Percentiles rank a stretch among this genome's conserved stretches.
These are phyloP conservation scores for Cinnamomum chago DNA, from an alignment of 164 flowering plant genomes.

Conservation along the genomic window DNA sequence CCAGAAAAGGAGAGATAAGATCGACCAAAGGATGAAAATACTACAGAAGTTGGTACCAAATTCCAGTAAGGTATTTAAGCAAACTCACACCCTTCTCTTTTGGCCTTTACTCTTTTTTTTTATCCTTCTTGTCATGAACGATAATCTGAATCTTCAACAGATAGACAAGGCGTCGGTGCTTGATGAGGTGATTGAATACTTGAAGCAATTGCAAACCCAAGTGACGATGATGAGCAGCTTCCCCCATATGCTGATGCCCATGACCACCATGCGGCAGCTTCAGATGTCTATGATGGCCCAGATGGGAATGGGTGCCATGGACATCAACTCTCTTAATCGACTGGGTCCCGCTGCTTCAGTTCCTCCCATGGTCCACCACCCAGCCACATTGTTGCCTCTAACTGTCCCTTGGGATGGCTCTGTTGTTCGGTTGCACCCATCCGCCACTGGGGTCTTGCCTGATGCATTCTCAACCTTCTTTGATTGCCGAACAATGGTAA, in stretches of 20 bases:
- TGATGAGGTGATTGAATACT: slow-evolving; percentile 82
- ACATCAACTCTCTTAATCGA: slow-evolving; percentile 37
- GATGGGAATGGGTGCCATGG: slow-evolving; percentile 55
- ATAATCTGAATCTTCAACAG: slow-evolving; percentile 24
- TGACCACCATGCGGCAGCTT: slow-evolving; percentile 60
- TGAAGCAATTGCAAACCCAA: slow-evolving; percentile 82
- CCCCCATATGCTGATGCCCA: slow-evolving; percentile 65
- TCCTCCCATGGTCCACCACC: slow-evolving; percentile 36
- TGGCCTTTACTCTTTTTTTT: not conserved
- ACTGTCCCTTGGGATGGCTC: slow-evolving; percentile 41
- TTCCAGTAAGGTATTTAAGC: slow-evolving; percentile 64
- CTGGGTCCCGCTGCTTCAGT: slow-evolving; percentile 26
- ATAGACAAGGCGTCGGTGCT: slow-evolving; percentile 88
- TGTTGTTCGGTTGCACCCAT: slow-evolving; percentile 19
- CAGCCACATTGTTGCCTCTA: slow-evolving; percentile 32
- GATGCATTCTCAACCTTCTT: slow-evolving; percentile 60
- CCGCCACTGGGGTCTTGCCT: slow-evolving; percentile 22
- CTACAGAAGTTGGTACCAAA: slow-evolving; percentile 86
- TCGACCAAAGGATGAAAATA: slow-evolving; percentile 80
- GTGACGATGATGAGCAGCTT: slow-evolving; percentile 49
- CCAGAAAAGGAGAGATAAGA: slow-evolving; percentile 89
- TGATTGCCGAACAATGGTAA: slow-evolving; percentile 58
- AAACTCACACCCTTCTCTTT: too few species aligned
- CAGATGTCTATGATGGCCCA: slow-evolving; percentile 74
- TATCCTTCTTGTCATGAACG: not conserved